Evolutionary conservation across 2,329 filamentous ascomycete species (phyloP), one percentile per base, ranked within the genome.

Genomic region (Aureobasidium namibiae): DNA sequence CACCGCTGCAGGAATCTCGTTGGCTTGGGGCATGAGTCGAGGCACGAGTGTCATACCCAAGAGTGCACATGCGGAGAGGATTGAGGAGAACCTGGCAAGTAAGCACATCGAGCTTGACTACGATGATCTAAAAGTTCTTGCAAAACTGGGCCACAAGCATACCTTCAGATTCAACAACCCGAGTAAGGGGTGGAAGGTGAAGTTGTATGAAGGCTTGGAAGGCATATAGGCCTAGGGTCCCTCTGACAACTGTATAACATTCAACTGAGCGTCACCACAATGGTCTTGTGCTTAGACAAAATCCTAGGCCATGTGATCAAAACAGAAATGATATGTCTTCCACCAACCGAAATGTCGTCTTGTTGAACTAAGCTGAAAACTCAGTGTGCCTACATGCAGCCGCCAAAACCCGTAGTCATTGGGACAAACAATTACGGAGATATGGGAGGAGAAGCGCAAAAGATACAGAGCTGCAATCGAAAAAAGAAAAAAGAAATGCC

Each of bases 41-140:
- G 77, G 75, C 10, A 78, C 75, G 2, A 68, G 72, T 41, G 76
- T 81, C 4, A 81, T 82, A 41, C 80, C 79, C 1, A 82, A 81
- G 68, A 78, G 74, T 56, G 72, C 71, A 4, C 75, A 77, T 60
- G 70, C 72, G 53, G 63, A 69, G 41, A 66, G 75, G 36, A 76
- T 81, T 24, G 59, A 66, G 18, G 74, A 80, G 66, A 81, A 82
- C 61, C 68, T 76, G 7, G 71, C 67, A 1, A 66, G 68, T 14
- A 48, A 60, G 38, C 62, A 67, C 4, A 73, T 78, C 53, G 63
- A 61, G 9, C 70, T 79, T 61, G 69, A 69, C 7, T 63, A 69
- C 7, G 69, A 70, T 29, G 75, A 81, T 65, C 63, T 76, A 41
- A 59, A 62, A 38, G 60, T 61, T 45, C 65, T 76, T 11, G 61